Percentiles rank a stretch among this genome's conserved stretches.
phyloP scores from a whole-genome alignment of 2,329 filamentous ascomycete species.

The Fusarium compactum region DNA sequence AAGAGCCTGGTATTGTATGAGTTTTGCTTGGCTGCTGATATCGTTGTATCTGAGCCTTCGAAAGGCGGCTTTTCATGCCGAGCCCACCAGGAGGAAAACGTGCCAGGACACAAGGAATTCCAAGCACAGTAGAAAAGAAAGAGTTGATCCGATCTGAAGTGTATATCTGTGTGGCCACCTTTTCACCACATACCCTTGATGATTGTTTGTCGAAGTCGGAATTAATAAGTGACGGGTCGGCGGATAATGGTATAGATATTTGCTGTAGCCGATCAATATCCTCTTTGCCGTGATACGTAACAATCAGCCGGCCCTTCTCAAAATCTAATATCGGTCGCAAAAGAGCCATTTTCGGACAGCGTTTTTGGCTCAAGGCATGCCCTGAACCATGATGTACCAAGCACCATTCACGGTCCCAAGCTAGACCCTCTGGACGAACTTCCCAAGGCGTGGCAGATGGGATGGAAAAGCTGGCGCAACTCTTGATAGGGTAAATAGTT shows the following conservation, averaged over 20 bases:
- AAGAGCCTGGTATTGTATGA: conserved; percentile 63
- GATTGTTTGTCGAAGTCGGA: conserved; percentile 56
- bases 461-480: conserved; percentile 83
- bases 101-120: conserved; percentile 84
- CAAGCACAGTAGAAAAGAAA: conserved; percentile 83
- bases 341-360: conserved; percentile 87
- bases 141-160: conserved; percentile 71
- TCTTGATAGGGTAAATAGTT: conserved; percentile 92
- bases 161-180: conserved; percentile 78
- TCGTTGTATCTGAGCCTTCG: conserved; percentile 76
- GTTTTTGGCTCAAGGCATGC: conserved; percentile 87
- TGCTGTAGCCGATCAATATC: conserved; percentile 47
- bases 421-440: conserved; percentile 82
- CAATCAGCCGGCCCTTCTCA: conserved; percentile 70
- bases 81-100: conserved; percentile 79
- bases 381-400: conserved; percentile 88
- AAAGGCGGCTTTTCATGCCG: conserved; percentile 71
- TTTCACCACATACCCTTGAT: conserved; percentile 86
- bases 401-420: conserved; percentile 98
- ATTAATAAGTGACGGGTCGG: conserved; percentile 70
- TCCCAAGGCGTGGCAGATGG: conserved; percentile 76
- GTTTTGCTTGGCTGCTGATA: conserved; percentile 57
- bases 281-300: conserved; percentile 62
- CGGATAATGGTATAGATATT: conserved; percentile 73
- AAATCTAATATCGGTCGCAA: conserved; percentile 82